A percentile compares a stretch with the other conserved stretches of the same genome.
phyloP scores from a whole-genome alignment of 2,329 filamentous ascomycete genomes.

The Xylaria sp. region DNA sequence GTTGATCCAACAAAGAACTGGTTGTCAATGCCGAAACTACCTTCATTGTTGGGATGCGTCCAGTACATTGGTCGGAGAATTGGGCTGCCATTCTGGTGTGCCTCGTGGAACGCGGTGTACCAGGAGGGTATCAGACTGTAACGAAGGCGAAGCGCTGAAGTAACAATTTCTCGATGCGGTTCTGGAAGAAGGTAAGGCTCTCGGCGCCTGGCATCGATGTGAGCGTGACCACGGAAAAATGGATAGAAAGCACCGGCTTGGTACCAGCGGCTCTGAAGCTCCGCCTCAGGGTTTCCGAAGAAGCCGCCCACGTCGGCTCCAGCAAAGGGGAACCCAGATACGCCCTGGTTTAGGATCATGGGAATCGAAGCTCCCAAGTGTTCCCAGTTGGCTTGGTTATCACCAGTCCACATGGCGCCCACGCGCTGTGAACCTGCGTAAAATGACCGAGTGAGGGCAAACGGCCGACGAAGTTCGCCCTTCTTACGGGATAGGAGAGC shows the following conservation, averaged over 20 bases:
- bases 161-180: slow-evolving; percentile 85
- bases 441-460: slow-evolving; percentile 91
- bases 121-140: slow-evolving; percentile 90
- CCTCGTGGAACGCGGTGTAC: slow-evolving; percentile 97
- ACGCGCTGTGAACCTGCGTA: slow-evolving; percentile 88
- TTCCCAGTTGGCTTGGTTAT: slow-evolving; percentile 93
- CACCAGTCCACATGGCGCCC: slow-evolving; percentile 98
- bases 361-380: slow-evolving; percentile 89
- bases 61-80: slow-evolving; percentile 94
- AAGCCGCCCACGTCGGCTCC: slow-evolving; percentile 97
- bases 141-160: slow-evolving; percentile 83
- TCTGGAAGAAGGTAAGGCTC: slow-evolving; percentile 90
- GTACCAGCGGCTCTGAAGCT: slow-evolving; percentile 93
- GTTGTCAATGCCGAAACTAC: slow-evolving; percentile 87
- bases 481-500: slow-evolving; percentile 84
- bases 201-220: slow-evolving; percentile 92
- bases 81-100: slow-evolving; percentile 80
- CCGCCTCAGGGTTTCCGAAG: slow-evolving; percentile 94
- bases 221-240: slow-evolving; percentile 96
- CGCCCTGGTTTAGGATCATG: slow-evolving; percentile 92
- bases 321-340: slow-evolving; percentile 90
- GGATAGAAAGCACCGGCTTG: slow-evolving; percentile 96
- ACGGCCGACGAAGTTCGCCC: slow-evolving; percentile 83
- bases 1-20: slow-evolving; percentile 91
- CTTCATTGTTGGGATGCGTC: slow-evolving; percentile 84